Conservation (phyloP, 768 basidiomycete genomes). For the Crassisporium funariophilum region DNA sequence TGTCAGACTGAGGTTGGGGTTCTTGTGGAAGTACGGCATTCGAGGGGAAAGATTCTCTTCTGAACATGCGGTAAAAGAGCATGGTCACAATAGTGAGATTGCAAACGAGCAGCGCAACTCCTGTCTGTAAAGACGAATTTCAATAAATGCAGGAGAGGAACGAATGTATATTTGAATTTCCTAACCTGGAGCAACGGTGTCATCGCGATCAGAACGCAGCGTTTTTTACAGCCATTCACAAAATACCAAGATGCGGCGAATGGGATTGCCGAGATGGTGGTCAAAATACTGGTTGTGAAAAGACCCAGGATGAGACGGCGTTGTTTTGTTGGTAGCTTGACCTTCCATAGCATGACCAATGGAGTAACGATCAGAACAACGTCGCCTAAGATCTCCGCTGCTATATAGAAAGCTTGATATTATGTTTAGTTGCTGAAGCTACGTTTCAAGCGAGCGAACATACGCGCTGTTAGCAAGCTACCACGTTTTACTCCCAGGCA, state of each 20-base stretch:
- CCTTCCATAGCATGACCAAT: conserved; percentile 25
- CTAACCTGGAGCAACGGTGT: conserved; percentile 9
- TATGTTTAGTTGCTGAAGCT: no score
- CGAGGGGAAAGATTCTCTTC: no score
- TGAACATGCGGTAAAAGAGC: no score
- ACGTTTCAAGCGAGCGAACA: no score
- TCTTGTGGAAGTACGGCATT: no score
- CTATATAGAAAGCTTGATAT: no score
- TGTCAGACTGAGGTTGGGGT: no score
- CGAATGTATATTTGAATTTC: not conserved
- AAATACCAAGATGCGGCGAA: conserved; percentile 15
- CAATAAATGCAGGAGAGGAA: not conserved
- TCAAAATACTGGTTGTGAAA: conserved; percentile 27
- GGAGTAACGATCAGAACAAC: conserved; percentile 26
- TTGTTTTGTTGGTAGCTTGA: conserved; percentile 22
- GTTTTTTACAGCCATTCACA: not conserved
- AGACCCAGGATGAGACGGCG: conserved; percentile 25
- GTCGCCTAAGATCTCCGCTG: conserved; percentile 31
- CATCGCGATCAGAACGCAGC: conserved; percentile 4
- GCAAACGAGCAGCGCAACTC: conserved; percentile 6
- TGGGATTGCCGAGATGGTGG: conserved; percentile 20
- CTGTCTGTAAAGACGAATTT: conserved; percentile 3
- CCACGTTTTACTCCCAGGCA: conserved; percentile 1
- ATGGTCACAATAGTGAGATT: conserved; percentile 9
- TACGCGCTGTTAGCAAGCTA: no score